These are phyloP conservation scores for Suzukiozyma palmioleophila DNA, from an alignment of 1,139 yeast species.

Conservation along the genomic window DNA sequence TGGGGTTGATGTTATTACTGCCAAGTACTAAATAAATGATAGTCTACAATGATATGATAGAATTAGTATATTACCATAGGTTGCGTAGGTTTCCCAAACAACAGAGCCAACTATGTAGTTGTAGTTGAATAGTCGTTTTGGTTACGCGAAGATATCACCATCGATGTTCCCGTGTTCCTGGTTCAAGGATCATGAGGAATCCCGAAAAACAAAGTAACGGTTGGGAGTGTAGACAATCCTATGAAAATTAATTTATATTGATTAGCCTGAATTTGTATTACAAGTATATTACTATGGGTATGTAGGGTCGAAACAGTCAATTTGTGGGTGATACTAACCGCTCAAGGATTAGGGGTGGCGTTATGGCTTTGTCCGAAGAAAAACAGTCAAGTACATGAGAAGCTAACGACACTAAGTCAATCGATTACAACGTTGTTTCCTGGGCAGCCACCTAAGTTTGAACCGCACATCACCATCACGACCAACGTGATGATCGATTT, in stretches of 20 bases:
- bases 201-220: no score
- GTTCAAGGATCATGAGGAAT: no score
- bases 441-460: conserved; percentile 59
- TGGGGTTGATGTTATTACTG: conserved; percentile 50
- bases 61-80: no score
- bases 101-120: no score
- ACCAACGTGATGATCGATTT: conserved; percentile 48
- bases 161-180: no score
- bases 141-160: no score
- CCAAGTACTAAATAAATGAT: conserved; percentile 32
- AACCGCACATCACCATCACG: conserved; percentile 76
- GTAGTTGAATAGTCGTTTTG: no score
- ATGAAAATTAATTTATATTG: no score
- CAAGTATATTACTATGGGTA: conserved; percentile 14
- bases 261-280: no score
- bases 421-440: conserved; percentile 69
- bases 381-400: conserved; percentile 51
- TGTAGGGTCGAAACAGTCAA: conserved; percentile 7
- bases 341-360: conserved; percentile 45
- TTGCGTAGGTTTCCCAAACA: no score
- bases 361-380: conserved; percentile 74
- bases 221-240: no score
- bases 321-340: conserved; percentile 12
- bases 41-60: no score
- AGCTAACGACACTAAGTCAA: conserved; percentile 54